Evolutionary conservation across 768 basidiomycete genomes (phyloP), one percentile per base, ranked within the genome.

Genomic region (Cystofilobasidium capitatum): DNA sequence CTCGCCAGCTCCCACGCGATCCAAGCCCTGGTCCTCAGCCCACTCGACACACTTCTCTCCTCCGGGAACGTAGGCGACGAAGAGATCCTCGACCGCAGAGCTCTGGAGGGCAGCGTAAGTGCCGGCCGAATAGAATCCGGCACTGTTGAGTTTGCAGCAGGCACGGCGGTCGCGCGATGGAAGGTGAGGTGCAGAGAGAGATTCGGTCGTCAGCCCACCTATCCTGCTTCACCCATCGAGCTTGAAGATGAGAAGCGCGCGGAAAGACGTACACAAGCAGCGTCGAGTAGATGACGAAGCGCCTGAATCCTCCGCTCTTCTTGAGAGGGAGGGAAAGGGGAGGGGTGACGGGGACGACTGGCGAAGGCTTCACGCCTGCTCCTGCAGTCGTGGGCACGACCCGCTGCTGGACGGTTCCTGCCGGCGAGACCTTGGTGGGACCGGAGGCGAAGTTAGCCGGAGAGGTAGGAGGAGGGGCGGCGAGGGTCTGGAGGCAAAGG

Each of bases 21-120:
- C 88, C 88, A 89, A 92, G 17, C 84, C 82, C 65, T 85, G 80
- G 35, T 82, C 80, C 73, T 96, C 90, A 13, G 87, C 88, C 54
- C 55, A 63, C 17, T 68, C 66, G 24, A 45, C 31, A 17, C 37
- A 24, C 42, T 36, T 12, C 36, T 40, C 60, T 44, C 66, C 66
- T 36, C 61, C 66, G 22, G 66, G 66, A 26, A 68, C 33, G 54
- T 68, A 62, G 20, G 39, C 31, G 24, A 39, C 54, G 47, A 62
- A 68, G n/a, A 68, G 33, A 29, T 68, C 66, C 66, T 68, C 66
- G n/a, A 68, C 61, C 3, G 51, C 51, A 40, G 61, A 39, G 42
- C 44, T 62, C 47, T 68, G 66, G 20, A 68, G 66, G 35, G 66
- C 59, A 35, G 54, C 45, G 40, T 68, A 68, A 17, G 66, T 68